Base-by-base conservation (phyloP, 441 rosid species). In the Brassica balearica region DNA sequence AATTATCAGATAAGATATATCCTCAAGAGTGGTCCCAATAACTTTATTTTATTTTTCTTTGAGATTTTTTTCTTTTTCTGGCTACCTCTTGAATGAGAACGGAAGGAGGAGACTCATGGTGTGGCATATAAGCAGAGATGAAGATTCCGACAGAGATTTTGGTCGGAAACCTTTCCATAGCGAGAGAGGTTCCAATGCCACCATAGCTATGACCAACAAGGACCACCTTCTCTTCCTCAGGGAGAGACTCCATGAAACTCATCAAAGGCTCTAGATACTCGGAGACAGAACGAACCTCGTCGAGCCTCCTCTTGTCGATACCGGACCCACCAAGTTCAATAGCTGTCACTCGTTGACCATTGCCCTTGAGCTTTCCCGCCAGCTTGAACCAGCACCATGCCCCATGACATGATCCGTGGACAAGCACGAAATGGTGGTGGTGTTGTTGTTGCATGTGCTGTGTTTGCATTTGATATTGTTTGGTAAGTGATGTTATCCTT, bases 361-460 rank as follows among this genome's bases (percentile, higher is more conserved):
- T 82, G 3, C 32, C 11, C 76, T 83, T 75, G 38, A 89, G 91
- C 56, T 71, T 68, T 20, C 81, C 56, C 1, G 46, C 77, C 10
- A 88, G 74, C 84, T 90, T 87, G 83, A 88, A 88, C 93, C 96
- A 92, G 85, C 88, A 88, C 93, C 96, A 92, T 5, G 91, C 94
- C 48, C 93, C 97, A 74, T 84, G 91, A 77, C 88, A 72, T 59
- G 82, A 72, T 19, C 95, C 94, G 10, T 89, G 97, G 55, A 92
- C 87, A 67, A 92, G 74, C 36, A 89, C 92, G 48, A 89, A 89
- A 56, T 86, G 97, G 8, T 80, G 68, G 41, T 6, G 75, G 6
- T 55, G 78, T 0, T 63, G 79, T 32, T 29, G 48, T 12, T 75
- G 80, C 83, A 80, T 71, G 80, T 65, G 69, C 8, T 75, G 65